Conservation (phyloP, 164 flowering plant genomes). For the Euptelea pleiosperma region DNA sequence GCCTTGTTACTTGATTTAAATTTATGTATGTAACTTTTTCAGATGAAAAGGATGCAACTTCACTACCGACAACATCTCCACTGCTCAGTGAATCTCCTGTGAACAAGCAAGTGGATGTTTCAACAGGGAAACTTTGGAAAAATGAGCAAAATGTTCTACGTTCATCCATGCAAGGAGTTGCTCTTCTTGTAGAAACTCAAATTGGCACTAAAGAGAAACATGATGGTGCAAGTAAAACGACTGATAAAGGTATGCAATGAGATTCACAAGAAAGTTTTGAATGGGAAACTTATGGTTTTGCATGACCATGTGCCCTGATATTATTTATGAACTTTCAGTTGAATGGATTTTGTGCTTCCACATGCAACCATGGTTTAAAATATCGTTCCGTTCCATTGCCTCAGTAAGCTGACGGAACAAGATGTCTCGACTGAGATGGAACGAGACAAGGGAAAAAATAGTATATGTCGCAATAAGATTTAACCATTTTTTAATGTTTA, state of each 20-base stretch:
- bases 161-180: constrained; percentile 5
- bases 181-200: constrained; percentile 1
- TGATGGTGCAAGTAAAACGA: not conserved
- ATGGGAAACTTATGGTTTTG: not conserved
- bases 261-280: not conserved
- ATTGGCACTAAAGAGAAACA: not conserved
- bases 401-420: too few species aligned
- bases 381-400: too few species aligned
- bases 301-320: not conserved
- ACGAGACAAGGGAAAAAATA: too few species aligned
- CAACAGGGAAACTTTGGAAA: not conserved
- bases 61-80: not conserved
- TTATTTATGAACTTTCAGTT: not conserved
- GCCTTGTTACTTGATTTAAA: not conserved
- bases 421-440: too few species aligned
- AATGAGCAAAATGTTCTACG: constrained; percentile 3
- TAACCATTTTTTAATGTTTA: too few species aligned
- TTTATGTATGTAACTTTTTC: not conserved
- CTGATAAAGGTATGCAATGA: constrained; percentile 8
- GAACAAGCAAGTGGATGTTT: constrained; percentile 1
- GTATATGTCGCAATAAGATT: too few species aligned
- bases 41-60: not conserved
- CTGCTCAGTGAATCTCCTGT: not conserved
- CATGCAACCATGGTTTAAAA: too few species aligned
- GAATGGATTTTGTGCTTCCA: too few species aligned